These are phyloP conservation scores for Tuber magnatum DNA, from an alignment of 495 filamentous ascomycete genomes.

Conservation along the genomic window DNA sequence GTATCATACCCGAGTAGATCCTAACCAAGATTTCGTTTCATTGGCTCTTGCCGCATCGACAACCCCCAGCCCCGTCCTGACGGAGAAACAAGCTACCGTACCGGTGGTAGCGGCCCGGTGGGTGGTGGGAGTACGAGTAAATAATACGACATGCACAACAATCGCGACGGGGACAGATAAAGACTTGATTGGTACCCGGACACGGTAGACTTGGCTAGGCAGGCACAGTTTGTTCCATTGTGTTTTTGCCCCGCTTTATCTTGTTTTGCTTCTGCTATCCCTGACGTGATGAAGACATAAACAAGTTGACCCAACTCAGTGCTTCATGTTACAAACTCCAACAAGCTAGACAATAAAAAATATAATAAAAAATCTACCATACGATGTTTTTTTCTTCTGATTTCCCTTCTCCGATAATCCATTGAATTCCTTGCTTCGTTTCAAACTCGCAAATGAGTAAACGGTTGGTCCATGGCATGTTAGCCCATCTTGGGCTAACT, in stretches of 20 bases:
- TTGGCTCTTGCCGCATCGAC: not conserved
- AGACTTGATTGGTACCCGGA: not conserved
- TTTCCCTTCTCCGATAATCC: not conserved
- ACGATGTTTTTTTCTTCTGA: not conserved
- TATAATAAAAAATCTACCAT: not conserved
- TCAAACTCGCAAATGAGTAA: conserved; percentile 1
- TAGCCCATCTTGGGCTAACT: not conserved
- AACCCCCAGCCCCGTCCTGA: too few species aligned
- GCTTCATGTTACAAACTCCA: not conserved
- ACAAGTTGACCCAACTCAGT: not conserved
- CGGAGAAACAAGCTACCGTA: not conserved
- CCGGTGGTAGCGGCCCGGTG: not conserved
- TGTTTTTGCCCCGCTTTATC: not conserved
- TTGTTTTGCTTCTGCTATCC: not conserved
- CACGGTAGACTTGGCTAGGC: not conserved
- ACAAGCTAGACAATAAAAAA: not conserved
- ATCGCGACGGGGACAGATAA: not conserved
- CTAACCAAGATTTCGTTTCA: not conserved
- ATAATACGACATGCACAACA: not conserved
- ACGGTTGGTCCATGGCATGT: not conserved
- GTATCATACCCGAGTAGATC: not conserved
- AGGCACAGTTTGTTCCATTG: not conserved
- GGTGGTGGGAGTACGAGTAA: not conserved
- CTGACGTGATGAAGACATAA: not conserved
- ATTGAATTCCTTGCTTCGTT: conserved; percentile 3